phyloP scores from a whole-genome alignment of 2,329 filamentous ascomycete species.

The Albifimbria verrucaria region DNA sequence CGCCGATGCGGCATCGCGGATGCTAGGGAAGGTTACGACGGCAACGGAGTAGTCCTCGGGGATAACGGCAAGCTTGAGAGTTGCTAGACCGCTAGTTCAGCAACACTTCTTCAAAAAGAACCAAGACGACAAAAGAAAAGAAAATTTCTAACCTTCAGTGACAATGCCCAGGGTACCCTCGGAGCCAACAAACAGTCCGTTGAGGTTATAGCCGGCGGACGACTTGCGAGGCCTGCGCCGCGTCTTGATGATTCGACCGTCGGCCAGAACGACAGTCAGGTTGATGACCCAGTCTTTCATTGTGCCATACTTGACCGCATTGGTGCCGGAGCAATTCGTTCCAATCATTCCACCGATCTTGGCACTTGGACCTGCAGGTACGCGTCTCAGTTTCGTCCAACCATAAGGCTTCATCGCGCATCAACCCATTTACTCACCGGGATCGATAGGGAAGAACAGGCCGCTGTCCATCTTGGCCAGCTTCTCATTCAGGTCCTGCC shows the following conservation, averaged over 20 bases:
- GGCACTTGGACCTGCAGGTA: conserved; percentile 51
- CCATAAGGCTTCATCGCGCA: neutral
- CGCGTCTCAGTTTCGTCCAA: neutral
- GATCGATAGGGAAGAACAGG: conserved; percentile 89
- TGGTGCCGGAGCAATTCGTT: conserved; percentile 75
- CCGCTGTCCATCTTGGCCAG: conserved; percentile 66
- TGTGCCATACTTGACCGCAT: conserved; percentile 76
- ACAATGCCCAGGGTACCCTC: conserved; percentile 80
- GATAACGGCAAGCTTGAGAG: conserved; percentile 73
- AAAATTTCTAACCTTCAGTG: conserved; percentile 56
- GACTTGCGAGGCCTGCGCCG: conserved; percentile 74
- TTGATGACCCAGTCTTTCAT: conserved; percentile 91
- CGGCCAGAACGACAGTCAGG: conserved; percentile 74
- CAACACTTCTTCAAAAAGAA: conserved; percentile 1
- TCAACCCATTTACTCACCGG: conserved; percentile 47
- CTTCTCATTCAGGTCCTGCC: conserved; percentile 81
- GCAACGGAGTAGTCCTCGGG: conserved; percentile 75
- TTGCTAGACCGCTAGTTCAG: conserved; percentile 43
- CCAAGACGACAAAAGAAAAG: neutral
- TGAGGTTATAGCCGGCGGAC: conserved; percentile 80
- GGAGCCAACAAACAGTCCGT: conserved; percentile 73
- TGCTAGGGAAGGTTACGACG: conserved; percentile 74
- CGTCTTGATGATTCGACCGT: conserved; percentile 77
- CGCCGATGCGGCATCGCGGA: conserved; percentile 71
- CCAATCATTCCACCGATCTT: conserved; percentile 83